Evolutionary conservation across 805 yeast genomes (phyloP).

Genomic region (Debaryomyces hansenii): DNA sequence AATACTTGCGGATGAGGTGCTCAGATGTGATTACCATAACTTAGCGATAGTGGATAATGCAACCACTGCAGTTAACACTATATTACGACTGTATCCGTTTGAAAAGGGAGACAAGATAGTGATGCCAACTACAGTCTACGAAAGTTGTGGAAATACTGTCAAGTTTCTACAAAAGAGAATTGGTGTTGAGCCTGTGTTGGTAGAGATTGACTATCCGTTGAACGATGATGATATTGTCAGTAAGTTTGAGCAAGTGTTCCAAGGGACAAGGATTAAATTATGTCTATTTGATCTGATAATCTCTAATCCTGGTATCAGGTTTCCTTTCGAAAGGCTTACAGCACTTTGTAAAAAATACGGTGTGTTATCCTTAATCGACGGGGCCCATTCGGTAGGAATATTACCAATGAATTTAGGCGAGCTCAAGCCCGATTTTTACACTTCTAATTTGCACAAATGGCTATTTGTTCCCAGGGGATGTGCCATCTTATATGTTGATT

Average conservation of each 20-base stretch:
- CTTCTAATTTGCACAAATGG: constrained; percentile 74
- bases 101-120: constrained; percentile 52
- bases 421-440: constrained; percentile 58
- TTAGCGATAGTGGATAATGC: constrained; percentile 61
- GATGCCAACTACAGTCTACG: constrained; percentile 50
- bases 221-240: constrained; percentile 33
- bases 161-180: constrained; percentile 34
- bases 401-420: constrained; percentile 42
- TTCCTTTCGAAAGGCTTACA: constrained; percentile 56
- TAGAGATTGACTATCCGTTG: constrained; percentile 46
- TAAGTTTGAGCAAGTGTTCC: constrained; percentile 21
- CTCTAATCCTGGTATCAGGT: constrained; percentile 61
- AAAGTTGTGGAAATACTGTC: constrained; percentile 54
- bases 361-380: constrained; percentile 63
- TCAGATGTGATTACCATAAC: constrained; percentile 47
- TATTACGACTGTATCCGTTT: constrained; percentile 55
- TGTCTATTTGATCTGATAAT: constrained; percentile 58
- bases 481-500: constrained; percentile 58
- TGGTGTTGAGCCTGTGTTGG: constrained; percentile 30
- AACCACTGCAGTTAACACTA: constrained; percentile 57
- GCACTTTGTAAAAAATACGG: constrained; percentile 44
- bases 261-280: constrained; percentile 27
- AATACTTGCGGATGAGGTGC: constrained; percentile 35
- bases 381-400: constrained; percentile 69
- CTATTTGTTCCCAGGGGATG: constrained; percentile 55